Percentiles rank a stretch among this genome's conserved stretches.
phyloP scores from a whole-genome alignment of 768 basidiomycete species.

The Suillus hirtellus region DNA sequence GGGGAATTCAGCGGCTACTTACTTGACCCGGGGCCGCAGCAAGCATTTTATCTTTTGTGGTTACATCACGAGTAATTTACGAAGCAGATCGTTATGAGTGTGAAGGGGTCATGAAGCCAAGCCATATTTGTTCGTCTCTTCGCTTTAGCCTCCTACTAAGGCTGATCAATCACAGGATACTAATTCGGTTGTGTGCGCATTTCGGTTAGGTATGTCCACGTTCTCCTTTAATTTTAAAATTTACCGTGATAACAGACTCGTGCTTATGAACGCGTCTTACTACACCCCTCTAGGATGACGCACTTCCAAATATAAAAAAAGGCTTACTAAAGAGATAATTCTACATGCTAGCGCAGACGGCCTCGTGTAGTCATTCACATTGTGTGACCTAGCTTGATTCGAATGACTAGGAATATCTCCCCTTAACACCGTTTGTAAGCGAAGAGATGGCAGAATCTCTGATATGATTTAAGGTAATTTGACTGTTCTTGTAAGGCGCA shows the following conservation, averaged over 20 bases:
- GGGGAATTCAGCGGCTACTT: not conserved
- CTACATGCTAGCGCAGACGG: not conserved
- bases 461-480: not conserved
- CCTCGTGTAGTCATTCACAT: not conserved
- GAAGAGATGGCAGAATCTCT: conserved; percentile 1
- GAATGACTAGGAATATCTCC: not conserved
- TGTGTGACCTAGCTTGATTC: not conserved
- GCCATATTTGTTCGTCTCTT: not conserved
- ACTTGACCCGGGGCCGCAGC: not conserved
- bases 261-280: not conserved
- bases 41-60: not conserved
- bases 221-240: not conserved
- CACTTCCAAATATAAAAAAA: not conserved
- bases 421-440: not conserved
- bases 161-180: not conserved
- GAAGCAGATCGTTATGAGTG: not conserved
- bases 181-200: not conserved
- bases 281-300: not conserved
- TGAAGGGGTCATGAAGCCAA: not conserved
- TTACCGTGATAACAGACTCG: not conserved
- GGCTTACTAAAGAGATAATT: not conserved
- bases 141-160: no score
- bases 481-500: not conserved
- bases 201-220: not conserved
- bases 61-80: not conserved